Evolutionary conservation across 345 rosid species (phyloP), one percentile per base, ranked within the genome.

Genomic region (Erodium maritimum): DNA sequence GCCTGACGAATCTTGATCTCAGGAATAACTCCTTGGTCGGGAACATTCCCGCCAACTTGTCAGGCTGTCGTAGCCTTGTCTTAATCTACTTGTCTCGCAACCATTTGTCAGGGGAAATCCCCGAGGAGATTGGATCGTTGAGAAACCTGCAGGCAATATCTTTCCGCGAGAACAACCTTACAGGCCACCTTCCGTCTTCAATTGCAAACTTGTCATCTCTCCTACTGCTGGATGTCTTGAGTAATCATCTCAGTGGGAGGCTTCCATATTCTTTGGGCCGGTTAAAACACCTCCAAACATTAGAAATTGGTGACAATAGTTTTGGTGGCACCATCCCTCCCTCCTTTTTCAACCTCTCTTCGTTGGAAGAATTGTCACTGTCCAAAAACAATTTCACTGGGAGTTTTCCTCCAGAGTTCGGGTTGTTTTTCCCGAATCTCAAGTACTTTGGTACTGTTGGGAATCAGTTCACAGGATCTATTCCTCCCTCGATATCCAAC

Each of bases 141-240:
- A 20, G 13, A 16, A 55, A 66, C 20, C 63, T 64, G 62, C 0
- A 2, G 19, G 12, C 1, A 2, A 23, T 60, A 19, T 17, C 54
- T 4, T 0, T 60, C 51, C 19, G 8, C 0, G 0, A 0, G 1
- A 70, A 70, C 23, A n/a, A 18, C 14, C 60, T 65, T 0, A 19
- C 19, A 5, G 63, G 66, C 10, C 9, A 12, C 2, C 20, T 70
- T 29, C 71, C 74, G 0, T 23, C 54, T 29, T 66, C 60, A 11
- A 13, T 74, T 1, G 71, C 64, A 17, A 69, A 66, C 54, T 12
- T 63, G 0, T 58, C 60, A 24, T 50, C 60, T 1, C 59, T 68
- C 10, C 29, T 17, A 12, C 37, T 13, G 9, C 9, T 25, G 20
- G 18, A 4, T 65, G 4, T n/a, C 21, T 17, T n/a, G 37, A 3